A percentile compares a stretch with the other conserved stretches of the same genome.
phyloP scores from a whole-genome alignment of 2,329 filamentous ascomycete species.

The Aureobasidium vineae region DNA sequence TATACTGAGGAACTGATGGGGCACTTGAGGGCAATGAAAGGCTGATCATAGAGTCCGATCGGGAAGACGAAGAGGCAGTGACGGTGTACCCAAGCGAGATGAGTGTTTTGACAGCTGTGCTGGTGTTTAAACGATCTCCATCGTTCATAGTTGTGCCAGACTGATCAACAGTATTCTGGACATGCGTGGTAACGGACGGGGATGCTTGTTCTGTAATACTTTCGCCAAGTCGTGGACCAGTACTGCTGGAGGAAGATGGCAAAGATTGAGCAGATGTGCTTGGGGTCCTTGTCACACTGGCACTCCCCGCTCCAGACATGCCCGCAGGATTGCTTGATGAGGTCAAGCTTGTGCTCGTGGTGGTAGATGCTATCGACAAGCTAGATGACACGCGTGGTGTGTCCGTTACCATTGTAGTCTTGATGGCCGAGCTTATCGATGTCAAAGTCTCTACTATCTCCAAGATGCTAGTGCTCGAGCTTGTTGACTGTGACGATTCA shows the following conservation, averaged over 20 bases:
- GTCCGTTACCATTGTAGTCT: not conserved
- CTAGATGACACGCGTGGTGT: not conserved
- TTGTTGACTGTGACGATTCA: not conserved
- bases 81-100: not conserved
- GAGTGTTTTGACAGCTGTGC: not conserved
- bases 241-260: not conserved
- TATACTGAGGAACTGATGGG: not conserved
- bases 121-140: not conserved
- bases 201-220: not conserved
- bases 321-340: not conserved
- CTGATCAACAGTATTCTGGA: not conserved
- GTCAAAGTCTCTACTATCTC: no score
- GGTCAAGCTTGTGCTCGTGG: not conserved
- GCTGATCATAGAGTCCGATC: not conserved
- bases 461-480: not conserved
- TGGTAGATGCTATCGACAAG: not conserved
- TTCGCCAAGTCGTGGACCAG: no score
- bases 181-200: not conserved
- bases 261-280: not conserved
- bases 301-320: not conserved
- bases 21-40: not conserved
- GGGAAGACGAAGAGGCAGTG: not conserved
- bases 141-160: not conserved
- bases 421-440: no score
- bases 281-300: not conserved